phyloP scores from a whole-genome alignment of 305 asterid genomes.

The Solanum hybrid region DNA sequence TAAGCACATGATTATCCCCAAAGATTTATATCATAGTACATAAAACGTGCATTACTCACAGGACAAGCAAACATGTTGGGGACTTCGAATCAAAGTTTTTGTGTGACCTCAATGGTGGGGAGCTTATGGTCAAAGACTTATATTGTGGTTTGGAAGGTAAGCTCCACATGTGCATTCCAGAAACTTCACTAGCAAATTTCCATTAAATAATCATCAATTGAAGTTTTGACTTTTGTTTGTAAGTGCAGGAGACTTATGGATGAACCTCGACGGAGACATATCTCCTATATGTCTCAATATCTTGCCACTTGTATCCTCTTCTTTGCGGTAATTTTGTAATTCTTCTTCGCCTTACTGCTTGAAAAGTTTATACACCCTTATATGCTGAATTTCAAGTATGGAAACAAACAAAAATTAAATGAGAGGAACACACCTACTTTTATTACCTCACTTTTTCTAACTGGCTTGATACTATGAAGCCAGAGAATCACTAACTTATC shows the following conservation, averaged over 20 bases:
- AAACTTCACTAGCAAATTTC: background rate
- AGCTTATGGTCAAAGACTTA: conserved; percentile 33
- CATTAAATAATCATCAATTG: background rate
- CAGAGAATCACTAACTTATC: background rate
- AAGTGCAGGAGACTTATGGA: conserved; percentile 78
- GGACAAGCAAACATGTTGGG: conserved; percentile 65
- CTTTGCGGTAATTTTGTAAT: conserved; percentile 39
- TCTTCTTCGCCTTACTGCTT: background rate
- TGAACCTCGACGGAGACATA: conserved; percentile 87
- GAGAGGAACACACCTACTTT: background rate
- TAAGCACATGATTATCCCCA: conserved; percentile 12
- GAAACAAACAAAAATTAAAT: background rate
- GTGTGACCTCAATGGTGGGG: conserved; percentile 54
- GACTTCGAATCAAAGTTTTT: conserved; percentile 66
- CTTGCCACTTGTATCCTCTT: conserved; percentile 62
- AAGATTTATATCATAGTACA: background rate
- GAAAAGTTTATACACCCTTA: conserved; percentile 1
- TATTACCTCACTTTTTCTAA: background rate
- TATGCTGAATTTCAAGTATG: background rate
- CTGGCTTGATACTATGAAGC: background rate
- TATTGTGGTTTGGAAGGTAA: conserved; percentile 63
- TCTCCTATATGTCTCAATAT: conserved; percentile 82
- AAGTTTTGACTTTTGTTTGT: conserved; percentile 1
- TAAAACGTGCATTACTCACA: conserved; percentile 8
- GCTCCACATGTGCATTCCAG: background rate